Conservation (phyloP, 2,329 filamentous ascomycete species). For the Pestalotiopsis sp. region DNA sequence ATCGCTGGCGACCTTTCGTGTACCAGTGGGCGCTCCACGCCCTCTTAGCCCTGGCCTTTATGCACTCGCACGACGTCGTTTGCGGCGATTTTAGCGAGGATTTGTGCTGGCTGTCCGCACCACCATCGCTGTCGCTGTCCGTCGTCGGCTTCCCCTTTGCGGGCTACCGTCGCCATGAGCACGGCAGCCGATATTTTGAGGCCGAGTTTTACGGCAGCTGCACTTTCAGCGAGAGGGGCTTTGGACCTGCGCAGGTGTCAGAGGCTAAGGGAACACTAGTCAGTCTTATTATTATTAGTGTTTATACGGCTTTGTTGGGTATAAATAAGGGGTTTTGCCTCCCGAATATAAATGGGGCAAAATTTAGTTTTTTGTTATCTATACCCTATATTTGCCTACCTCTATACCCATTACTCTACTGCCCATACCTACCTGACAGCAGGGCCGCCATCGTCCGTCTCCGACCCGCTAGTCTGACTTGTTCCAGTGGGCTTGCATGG, state of each 20-base stretch:
- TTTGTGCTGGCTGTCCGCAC: constrained; percentile 5
- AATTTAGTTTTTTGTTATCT: too few species aligned
- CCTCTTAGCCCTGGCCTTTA: constrained; percentile 5
- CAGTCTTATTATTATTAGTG: too few species aligned
- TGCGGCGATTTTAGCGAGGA: constrained; percentile 4
- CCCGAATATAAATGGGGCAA: too few species aligned
- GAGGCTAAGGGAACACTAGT: too few species aligned
- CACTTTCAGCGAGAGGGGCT: background rate
- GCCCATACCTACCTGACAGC: too few species aligned
- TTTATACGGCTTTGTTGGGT: too few species aligned
- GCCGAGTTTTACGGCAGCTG: background rate
- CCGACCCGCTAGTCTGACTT: constrained; percentile 1
- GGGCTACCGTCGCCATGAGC: background rate
- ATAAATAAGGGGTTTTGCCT: too few species aligned
- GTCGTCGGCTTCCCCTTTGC: background rate
- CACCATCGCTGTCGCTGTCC: constrained; percentile 4
- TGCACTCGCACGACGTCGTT: constrained; percentile 7
- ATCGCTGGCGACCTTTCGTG: background rate
- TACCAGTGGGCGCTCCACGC: constrained; percentile 9
- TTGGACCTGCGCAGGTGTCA: background rate
- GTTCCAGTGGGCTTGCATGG: constrained; percentile 5
- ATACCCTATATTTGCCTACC: too few species aligned
- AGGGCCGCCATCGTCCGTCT: background rate
- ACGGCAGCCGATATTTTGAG: background rate
- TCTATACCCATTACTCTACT: too few species aligned